Evolutionary conservation across 371 early-diverging fungal species (phyloP).

Genomic region (Mucor indicus): DNA sequence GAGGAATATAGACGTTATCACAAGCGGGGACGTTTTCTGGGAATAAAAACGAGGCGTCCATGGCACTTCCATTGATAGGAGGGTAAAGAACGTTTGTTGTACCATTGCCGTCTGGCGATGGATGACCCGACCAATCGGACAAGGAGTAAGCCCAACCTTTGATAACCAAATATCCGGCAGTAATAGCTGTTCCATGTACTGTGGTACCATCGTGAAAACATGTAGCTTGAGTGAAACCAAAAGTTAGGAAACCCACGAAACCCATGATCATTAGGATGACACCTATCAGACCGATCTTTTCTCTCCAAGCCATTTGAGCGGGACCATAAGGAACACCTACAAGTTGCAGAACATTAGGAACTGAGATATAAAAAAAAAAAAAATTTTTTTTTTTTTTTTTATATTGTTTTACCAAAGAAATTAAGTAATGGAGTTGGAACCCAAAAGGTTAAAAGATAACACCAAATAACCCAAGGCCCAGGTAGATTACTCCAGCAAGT

Average conservation of each 20-base stretch:
- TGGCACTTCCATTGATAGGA: conserved; percentile 59
- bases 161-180: conserved; percentile 45
- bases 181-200: conserved; percentile 29
- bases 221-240: conserved; percentile 56
- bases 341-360: too few species aligned
- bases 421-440: conserved; percentile 26
- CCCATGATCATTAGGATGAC: conserved; percentile 54
- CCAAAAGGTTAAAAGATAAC: conserved; percentile 51
- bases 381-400: too few species aligned
- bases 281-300: conserved; percentile 76
- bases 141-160: conserved; percentile 56
- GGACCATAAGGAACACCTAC: conserved; percentile 45
- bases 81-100: conserved; percentile 52
- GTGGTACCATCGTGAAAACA: conserved; percentile 38
- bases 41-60: conserved; percentile 56
- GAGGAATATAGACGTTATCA: conserved; percentile 49
- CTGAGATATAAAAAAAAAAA: too few species aligned
- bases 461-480: conserved; percentile 44
- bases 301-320: conserved; percentile 79
- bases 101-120: conserved; percentile 27
- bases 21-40: conserved; percentile 63
- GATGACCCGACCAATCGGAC: conserved; percentile 49
- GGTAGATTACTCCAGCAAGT: conserved; percentile 9
- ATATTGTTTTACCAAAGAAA: too few species aligned
- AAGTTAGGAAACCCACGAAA: conserved; percentile 55